These are phyloP conservation scores for Jacaranda copaia DNA, from an alignment of 257 asterid genomes.

Conservation along the genomic window DNA sequence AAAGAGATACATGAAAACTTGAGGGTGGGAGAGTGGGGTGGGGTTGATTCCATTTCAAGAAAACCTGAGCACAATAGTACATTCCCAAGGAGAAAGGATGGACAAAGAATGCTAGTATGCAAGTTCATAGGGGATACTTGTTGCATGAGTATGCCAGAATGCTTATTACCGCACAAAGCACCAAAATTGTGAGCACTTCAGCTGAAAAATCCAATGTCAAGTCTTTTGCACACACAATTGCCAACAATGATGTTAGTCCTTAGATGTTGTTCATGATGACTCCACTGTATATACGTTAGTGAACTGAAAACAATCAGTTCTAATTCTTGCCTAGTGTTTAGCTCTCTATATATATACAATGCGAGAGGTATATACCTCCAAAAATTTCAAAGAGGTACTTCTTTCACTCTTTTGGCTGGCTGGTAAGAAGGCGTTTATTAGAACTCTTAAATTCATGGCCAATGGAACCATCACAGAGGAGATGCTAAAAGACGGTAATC, in stretches of 20 bases:
- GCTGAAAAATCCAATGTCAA: conserved; percentile 71
- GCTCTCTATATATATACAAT: neutral
- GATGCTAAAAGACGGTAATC: conserved; percentile 56
- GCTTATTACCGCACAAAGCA: conserved; percentile 54
- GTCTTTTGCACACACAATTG: conserved; percentile 60
- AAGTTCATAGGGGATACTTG: conserved; percentile 64
- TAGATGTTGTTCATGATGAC: conserved; percentile 71
- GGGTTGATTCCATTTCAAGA: conserved; percentile 44
- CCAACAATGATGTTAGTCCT: conserved; percentile 59
- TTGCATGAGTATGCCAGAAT: conserved; percentile 45
- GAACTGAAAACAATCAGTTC: neutral
- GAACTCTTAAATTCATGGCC: conserved; percentile 59
- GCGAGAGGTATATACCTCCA: conserved; percentile 55
- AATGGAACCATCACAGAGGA: conserved; percentile 65
- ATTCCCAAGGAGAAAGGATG: conserved; percentile 60
- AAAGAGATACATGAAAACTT: conserved; percentile 5
- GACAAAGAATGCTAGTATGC: conserved; percentile 55
- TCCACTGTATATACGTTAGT: conserved; percentile 58
- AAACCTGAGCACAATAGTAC: conserved; percentile 49
- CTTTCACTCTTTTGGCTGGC: conserved; percentile 58
- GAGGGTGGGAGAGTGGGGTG: neutral
- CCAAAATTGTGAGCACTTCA: conserved; percentile 59
- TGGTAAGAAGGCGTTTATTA: conserved; percentile 56
- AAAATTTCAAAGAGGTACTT: conserved; percentile 72
- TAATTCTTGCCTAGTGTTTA: too few relatives aligned